Evolutionary conservation across 345 rosid genomes (phyloP).

Genomic region (Trapa bicornis): DNA sequence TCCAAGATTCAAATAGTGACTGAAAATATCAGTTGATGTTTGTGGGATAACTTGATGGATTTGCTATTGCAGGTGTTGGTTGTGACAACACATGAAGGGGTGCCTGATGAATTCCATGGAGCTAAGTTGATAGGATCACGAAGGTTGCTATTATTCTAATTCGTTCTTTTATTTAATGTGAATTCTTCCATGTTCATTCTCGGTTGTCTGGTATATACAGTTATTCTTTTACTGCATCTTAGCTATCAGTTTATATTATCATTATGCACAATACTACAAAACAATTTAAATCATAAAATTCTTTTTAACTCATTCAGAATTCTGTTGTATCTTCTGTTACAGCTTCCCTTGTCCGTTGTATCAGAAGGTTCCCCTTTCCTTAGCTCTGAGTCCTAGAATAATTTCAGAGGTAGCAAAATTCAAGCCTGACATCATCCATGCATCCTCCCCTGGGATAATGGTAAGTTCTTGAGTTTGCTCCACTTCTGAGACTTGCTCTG

Average conservation of each 20-base stretch:
- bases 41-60: neutral
- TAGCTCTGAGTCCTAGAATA: conserved; percentile 96
- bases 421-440: conserved; percentile 98
- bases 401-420: conserved; percentile 87
- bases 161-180: neutral
- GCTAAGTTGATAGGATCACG: conserved; percentile 89
- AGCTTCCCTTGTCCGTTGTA: conserved; percentile 95
- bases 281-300: neutral
- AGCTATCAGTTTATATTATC: neutral
- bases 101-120: conserved; percentile 87
- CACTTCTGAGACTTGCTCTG: neutral
- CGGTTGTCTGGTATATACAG: neutral
- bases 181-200: neutral
- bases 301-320: neutral
- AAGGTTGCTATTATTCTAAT: conserved; percentile 32
- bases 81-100: conserved; percentile 98
- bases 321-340: conserved; percentile 12
- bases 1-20: neutral
- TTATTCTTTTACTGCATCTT: conserved; percentile 1
- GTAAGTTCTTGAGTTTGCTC: conserved; percentile 18
- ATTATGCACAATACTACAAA: no score
- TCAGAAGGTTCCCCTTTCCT: conserved; percentile 89
- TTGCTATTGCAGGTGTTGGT: conserved; percentile 61
- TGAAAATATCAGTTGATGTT: neutral
- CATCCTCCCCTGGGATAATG: conserved; percentile 98